Percentiles rank a stretch among this genome's conserved stretches.
These are phyloP conservation scores for Sapria himalayana DNA, from an alignment of 345 rosid species.

Conservation along the genomic window DNA sequence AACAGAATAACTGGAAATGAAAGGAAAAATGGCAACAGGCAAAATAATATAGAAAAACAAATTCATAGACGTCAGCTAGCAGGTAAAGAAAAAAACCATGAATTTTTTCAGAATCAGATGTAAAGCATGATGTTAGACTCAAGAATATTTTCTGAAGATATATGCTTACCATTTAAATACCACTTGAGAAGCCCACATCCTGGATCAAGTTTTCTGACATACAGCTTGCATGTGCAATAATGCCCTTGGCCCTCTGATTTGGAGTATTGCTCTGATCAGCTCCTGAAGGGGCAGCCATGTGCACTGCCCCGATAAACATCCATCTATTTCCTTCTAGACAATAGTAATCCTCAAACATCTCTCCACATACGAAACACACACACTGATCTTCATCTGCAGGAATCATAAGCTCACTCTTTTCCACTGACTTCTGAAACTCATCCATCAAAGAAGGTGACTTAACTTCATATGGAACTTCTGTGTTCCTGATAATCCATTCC, in stretches of 20 bases:
- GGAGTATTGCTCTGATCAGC: slow-evolving; percentile 8
- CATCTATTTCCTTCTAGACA: slow-evolving; percentile 33
- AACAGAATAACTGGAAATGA: too few species aligned
- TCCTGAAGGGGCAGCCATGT: slow-evolving; percentile 18
- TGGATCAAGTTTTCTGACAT: slow-evolving; percentile 21
- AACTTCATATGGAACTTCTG: slow-evolving; percentile 15
- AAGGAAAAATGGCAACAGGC: too few species aligned
- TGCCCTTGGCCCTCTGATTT: slow-evolving; percentile 19
- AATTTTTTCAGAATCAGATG: too few species aligned
- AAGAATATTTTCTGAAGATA: neutral
- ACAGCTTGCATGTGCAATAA: slow-evolving; percentile 53
- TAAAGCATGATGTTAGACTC: neutral
- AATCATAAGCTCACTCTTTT: slow-evolving; percentile 25
- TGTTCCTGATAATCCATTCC: slow-evolving; percentile 46
- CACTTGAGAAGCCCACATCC: slow-evolving; percentile 28
- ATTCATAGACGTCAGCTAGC: too few species aligned
- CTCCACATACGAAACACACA: slow-evolving; percentile 76
- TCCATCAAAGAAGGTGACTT: slow-evolving; percentile 16
- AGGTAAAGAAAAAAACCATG: too few species aligned
- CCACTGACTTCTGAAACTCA: slow-evolving; percentile 14
- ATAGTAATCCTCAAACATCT: slow-evolving; percentile 70
- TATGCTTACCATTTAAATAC: slow-evolving; percentile 39
- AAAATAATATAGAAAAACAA: too few species aligned
- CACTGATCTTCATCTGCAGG: slow-evolving; percentile 67
- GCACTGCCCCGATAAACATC: slow-evolving; percentile 71